Evolutionary conservation across 176 grass and related monocot species (phyloP).

Genomic region (Areca catechu): DNA sequence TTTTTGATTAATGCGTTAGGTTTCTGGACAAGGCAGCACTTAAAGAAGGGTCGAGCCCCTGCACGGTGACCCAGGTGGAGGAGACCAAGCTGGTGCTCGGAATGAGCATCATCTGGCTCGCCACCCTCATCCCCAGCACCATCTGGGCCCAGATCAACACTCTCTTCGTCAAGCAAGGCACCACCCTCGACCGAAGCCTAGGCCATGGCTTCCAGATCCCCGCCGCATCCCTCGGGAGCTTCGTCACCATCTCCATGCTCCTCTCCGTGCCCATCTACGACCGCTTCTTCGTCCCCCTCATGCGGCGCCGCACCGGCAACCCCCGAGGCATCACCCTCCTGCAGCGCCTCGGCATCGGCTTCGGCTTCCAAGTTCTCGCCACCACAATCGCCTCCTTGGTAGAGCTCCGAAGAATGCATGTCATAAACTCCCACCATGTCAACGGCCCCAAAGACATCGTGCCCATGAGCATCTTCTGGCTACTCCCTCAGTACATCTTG

Average conservation of each 20-base stretch:
- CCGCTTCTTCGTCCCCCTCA: constrained; percentile 53
- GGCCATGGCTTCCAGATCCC: constrained; percentile 34
- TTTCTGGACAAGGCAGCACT: constrained; percentile 3
- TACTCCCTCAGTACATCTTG: constrained; percentile 66
- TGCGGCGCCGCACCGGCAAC: constrained; percentile 39
- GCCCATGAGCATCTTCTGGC: constrained; percentile 73
- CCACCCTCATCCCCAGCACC: constrained; percentile 8
- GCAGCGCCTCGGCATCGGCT: constrained; percentile 58
- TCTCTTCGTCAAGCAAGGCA: constrained; percentile 12
- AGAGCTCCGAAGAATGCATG: constrained; percentile 40
- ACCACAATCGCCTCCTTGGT: constrained; percentile 39
- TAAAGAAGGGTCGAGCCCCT: not conserved
- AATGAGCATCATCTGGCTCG: not conserved
- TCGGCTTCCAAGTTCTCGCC: constrained; percentile 28
- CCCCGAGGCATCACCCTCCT: constrained; percentile 70
- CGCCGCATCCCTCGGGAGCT: constrained; percentile 46
- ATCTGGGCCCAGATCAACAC: constrained; percentile 1
- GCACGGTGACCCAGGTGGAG: constrained; percentile 8
- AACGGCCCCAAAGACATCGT: constrained; percentile 18
- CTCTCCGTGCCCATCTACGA: constrained; percentile 56
- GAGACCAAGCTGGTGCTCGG: not conserved
- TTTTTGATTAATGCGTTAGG: not conserved
- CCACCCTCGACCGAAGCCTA: constrained; percentile 2
- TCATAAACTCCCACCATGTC: not conserved
- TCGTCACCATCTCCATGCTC: constrained; percentile 52